phyloP scores from a whole-genome alignment of 495 filamentous ascomycete genomes.

The Xylaria acuta region DNA sequence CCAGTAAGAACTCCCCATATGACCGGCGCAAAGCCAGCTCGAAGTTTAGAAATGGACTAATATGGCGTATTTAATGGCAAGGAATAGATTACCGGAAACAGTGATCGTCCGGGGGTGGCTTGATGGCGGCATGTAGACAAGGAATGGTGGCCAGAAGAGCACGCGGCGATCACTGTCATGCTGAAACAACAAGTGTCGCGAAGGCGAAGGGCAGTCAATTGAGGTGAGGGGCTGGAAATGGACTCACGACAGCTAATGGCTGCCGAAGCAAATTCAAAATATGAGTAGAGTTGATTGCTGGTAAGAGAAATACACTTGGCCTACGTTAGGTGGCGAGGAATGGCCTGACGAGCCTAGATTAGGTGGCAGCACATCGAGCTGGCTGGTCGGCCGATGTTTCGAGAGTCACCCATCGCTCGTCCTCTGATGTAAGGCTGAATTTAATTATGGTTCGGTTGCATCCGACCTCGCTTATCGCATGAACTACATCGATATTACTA shows the following conservation, averaged over 20 bases:
- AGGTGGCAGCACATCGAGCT: background rate
- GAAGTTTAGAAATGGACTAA: background rate
- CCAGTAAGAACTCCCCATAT: background rate
- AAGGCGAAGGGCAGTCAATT: background rate
- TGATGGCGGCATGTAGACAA: background rate
- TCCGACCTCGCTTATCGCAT: slow-evolving; percentile 9
- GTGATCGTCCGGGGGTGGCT: slow-evolving; percentile 20
- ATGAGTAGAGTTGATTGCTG: background rate
- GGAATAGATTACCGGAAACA: background rate
- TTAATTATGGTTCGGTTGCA: background rate
- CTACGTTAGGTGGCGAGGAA: background rate
- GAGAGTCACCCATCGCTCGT: background rate
- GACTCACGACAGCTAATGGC: no score
- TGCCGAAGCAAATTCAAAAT: background rate
- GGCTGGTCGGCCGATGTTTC: background rate
- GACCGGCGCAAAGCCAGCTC: background rate
- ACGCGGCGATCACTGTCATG: background rate
- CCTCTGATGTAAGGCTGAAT: background rate
- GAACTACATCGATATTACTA: background rate
- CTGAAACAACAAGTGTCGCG: slow-evolving; percentile 17
- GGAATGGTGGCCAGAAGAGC: background rate
- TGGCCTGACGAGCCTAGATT: background rate
- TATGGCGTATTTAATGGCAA: background rate
- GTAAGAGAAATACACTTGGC: background rate
- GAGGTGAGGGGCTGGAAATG: background rate